A percentile compares a stretch with the other conserved stretches of the same genome.
These are phyloP conservation scores for Aschersonia sp. DNA, from an alignment of 2,329 filamentous ascomycete genomes.

Conservation along the genomic window DNA sequence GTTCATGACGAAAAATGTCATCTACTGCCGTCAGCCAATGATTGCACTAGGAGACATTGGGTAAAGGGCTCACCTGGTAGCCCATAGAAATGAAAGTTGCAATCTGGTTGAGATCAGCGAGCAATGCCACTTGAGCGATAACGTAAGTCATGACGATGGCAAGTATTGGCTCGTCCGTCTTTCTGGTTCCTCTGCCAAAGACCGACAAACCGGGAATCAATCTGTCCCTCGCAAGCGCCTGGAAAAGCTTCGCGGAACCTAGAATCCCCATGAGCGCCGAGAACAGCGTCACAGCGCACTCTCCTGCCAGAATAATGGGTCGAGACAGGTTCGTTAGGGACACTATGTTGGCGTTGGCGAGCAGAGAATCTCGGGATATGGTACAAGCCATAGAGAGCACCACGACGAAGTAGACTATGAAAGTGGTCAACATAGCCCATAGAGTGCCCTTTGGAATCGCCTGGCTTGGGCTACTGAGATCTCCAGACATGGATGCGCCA, in stretches of 20 bases:
- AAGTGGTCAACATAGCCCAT: slow-evolving; percentile 61
- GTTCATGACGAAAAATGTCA: slow-evolving; percentile 85
- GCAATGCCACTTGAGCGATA: slow-evolving; percentile 64
- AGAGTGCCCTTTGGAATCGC: slow-evolving; percentile 76
- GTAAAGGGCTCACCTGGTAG: slow-evolving; percentile 42
- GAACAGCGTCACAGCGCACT: slow-evolving; percentile 72
- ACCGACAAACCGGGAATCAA: slow-evolving; percentile 61
- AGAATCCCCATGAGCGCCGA: slow-evolving; percentile 80
- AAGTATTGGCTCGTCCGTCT: slow-evolving; percentile 58
- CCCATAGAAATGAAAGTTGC: slow-evolving; percentile 85
- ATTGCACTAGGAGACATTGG: too few relatives aligned
- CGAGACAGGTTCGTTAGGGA: slow-evolving; percentile 68
- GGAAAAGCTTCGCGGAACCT: slow-evolving; percentile 69
- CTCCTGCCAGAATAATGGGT: slow-evolving; percentile 60
- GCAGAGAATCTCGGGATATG: slow-evolving; percentile 58
- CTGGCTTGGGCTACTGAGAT: slow-evolving; percentile 68
- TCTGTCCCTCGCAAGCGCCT: slow-evolving; percentile 67
- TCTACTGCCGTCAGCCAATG: slow-evolving; percentile 25
- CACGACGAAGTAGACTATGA: slow-evolving; percentile 61
- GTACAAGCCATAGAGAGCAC: slow-evolving; percentile 66
- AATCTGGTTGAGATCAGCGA: slow-evolving; percentile 77
- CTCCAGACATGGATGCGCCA: slow-evolving; percentile 82
- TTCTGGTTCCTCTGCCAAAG: slow-evolving; percentile 60
- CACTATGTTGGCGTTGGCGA: slow-evolving; percentile 64
- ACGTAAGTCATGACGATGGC: slow-evolving; percentile 65